A percentile compares a stretch with the other conserved stretches of the same genome.
These are phyloP conservation scores for Fusarium floridanum DNA, from an alignment of 2,329 filamentous ascomycete species.

Conservation along the genomic window DNA sequence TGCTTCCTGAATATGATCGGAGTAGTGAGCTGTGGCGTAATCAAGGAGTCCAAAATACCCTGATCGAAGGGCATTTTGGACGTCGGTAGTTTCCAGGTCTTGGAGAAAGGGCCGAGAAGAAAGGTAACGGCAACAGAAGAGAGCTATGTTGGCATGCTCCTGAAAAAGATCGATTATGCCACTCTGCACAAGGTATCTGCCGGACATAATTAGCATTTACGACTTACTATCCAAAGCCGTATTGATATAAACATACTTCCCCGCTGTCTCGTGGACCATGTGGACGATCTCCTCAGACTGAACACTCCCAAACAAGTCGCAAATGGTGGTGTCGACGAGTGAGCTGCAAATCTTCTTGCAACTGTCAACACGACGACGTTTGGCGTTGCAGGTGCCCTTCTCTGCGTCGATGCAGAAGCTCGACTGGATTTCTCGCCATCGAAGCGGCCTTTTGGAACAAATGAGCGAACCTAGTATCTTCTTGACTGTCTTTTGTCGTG, in stretches of 20 bases:
- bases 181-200: conserved; percentile 13
- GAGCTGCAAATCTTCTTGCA: conserved; percentile 24
- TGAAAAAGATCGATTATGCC: background rate
- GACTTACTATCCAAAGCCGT: too few relatives aligned
- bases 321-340: conserved; percentile 1
- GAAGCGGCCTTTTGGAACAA: conserved; percentile 2
- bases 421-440: conserved; percentile 26
- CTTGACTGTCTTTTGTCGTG: background rate
- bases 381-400: background rate
- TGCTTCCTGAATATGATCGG: background rate
- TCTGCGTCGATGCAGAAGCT: conserved; percentile 23
- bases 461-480: conserved; percentile 13
- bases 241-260: background rate
- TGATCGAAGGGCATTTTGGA: rapidly evolving
- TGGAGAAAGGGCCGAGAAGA: conserved; percentile 7
- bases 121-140: conserved; percentile 18
- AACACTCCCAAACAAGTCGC: background rate
- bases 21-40: background rate
- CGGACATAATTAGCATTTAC: too few relatives aligned
- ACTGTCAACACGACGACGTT: background rate
- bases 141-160: conserved; percentile 5
- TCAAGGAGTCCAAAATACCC: conserved; percentile 1
- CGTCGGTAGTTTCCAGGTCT: rapidly evolving
- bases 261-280: conserved; percentile 22
- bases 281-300: background rate